Conservation (phyloP, 106 monocot genomes). For the Dendrobium huoshanense region DNA sequence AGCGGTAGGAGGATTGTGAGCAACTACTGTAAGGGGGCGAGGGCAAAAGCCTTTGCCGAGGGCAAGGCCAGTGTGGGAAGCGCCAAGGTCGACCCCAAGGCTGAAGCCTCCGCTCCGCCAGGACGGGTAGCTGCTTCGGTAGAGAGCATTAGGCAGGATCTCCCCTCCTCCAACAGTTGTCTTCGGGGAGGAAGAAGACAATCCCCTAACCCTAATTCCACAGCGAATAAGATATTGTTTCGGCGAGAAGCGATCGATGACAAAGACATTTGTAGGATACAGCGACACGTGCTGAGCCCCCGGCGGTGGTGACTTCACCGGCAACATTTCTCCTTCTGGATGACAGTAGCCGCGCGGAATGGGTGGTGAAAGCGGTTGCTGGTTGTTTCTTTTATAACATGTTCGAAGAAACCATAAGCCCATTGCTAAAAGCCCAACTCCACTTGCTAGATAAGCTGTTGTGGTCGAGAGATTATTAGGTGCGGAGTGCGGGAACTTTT, state of each 20-base stretch:
- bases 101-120: conserved; percentile 65
- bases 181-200: background rate
- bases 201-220: background rate
- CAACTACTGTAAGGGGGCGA: conserved; percentile 53
- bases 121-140: conserved; percentile 31
- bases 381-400: no score
- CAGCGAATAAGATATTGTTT: background rate
- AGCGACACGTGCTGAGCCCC: background rate
- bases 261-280: background rate
- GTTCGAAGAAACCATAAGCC: no score
- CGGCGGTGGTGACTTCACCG: background rate
- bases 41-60: conserved; percentile 72
- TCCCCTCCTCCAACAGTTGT: background rate
- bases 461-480: no score
- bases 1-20: background rate
- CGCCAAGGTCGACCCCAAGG: conserved; percentile 84
- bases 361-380: no score
- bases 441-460: no score
- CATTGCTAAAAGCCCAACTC: no score
- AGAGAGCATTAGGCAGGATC: conserved; percentile 50
- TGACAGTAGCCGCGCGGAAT: no score
- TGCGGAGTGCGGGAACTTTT: no score
- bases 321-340: background rate
- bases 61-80: conserved; percentile 67
- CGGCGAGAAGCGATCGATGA: background rate